Percentiles rank a stretch among this genome's conserved stretches.
phyloP scores from a whole-genome alignment of 441 rosid genomes.

The Viola pubescens region DNA sequence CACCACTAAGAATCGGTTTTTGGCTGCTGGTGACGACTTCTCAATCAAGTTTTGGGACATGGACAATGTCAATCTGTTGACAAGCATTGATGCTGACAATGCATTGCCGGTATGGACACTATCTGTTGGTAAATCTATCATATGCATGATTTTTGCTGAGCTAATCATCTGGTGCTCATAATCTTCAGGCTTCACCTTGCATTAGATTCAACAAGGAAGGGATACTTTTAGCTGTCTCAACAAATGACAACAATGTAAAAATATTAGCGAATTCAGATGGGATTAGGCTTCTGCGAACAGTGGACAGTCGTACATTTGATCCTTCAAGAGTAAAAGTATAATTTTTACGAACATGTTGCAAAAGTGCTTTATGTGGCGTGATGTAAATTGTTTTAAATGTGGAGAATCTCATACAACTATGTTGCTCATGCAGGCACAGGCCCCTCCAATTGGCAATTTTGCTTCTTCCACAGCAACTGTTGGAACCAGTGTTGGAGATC shows the following conservation, averaged over 20 bases:
- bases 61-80: conserved; percentile 44
- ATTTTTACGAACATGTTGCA: conserved; percentile 6
- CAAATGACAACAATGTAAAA: conserved; percentile 64
- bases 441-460: conserved; percentile 40
- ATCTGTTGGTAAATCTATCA: conserved; percentile 5
- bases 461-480: conserved; percentile 39
- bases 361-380: not conserved
- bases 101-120: conserved; percentile 50
- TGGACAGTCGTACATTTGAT: conserved; percentile 60
- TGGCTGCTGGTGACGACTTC: conserved; percentile 76
- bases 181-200: conserved; percentile 66
- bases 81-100: conserved; percentile 57
- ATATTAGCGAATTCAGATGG: conserved; percentile 76
- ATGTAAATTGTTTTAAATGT: not conserved
- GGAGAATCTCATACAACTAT: conserved; percentile 1
- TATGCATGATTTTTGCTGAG: not conserved
- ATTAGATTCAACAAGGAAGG: conserved; percentile 79
- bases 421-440: conserved; percentile 28
- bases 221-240: conserved; percentile 64
- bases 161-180: conserved; percentile 13
- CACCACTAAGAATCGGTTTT: conserved; percentile 59
- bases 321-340: conserved; percentile 67
- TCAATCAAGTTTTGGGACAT: conserved; percentile 67
- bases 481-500: conserved; percentile 50
- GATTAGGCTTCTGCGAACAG: conserved; percentile 45